Evolutionary conservation across 352 stramenopile genomes (phyloP).

Genomic region (Pythium oligandrum): DNA sequence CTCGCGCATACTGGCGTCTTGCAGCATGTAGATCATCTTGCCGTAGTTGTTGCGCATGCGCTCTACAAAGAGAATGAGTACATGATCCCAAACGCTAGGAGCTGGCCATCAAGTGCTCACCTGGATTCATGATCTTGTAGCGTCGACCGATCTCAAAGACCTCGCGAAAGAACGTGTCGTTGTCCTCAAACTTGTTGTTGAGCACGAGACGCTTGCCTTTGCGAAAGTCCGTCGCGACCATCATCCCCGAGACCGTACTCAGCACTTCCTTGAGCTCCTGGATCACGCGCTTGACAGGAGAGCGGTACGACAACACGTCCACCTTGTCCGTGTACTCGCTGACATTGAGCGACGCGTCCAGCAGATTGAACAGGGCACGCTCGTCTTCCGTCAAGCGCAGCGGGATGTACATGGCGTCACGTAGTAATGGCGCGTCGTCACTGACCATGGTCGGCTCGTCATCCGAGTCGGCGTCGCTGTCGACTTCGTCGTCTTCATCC

Average conservation of each 20-base stretch:
- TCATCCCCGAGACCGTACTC: constrained; percentile 53
- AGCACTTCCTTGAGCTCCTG: constrained; percentile 65
- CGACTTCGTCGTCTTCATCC: constrained; percentile 13
- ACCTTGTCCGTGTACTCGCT: constrained; percentile 94
- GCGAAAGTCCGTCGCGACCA: constrained; percentile 59
- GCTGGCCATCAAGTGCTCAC: constrained; percentile 6
- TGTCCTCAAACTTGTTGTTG: constrained; percentile 63
- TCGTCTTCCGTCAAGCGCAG: constrained; percentile 65
- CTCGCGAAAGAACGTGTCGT: constrained; percentile 72
- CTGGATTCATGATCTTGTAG: constrained; percentile 94
- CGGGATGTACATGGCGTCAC: constrained; percentile 54
- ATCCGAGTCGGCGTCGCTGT: constrained; percentile 33
- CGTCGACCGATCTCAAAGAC: constrained; percentile 91
- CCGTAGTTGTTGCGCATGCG: constrained; percentile 91
- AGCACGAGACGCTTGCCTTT: constrained; percentile 52
- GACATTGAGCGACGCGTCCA: constrained; percentile 79
- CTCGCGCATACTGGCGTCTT: constrained; percentile 83
- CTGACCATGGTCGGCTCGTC: constrained; percentile 7
- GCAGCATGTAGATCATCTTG: constrained; percentile 94
- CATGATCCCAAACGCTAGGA: too few relatives aligned
- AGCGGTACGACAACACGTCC: constrained; percentile 74
- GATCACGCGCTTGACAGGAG: constrained; percentile 68
- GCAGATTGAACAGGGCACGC: constrained; percentile 65
- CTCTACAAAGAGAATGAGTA: constrained; percentile 17
- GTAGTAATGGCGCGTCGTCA: constrained; percentile 16